Base-by-base conservation (phyloP, 2,329 filamentous ascomycete genomes). In the Colletotrichum ledebouriae region DNA sequence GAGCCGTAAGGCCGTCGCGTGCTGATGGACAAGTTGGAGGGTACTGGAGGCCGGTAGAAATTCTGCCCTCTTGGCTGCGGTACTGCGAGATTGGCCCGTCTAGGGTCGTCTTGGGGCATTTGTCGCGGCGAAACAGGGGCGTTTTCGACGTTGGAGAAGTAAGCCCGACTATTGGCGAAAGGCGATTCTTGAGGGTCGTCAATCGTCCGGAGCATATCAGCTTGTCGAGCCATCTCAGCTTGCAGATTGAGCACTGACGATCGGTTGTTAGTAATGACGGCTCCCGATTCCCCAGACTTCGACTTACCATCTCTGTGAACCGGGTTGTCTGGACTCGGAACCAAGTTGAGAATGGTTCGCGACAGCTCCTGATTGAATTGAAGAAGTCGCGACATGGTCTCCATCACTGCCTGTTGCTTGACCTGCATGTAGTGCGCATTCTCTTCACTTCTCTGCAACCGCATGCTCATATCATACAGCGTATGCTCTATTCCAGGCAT, bases 81-180 rank as follows among this genome's bases (percentile, higher is more conserved):
- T 57, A 90, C 86, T 63, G 88, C 85, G 57, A 94, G 83, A 58
- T 91, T 94, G 25, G 86, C 86, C 56, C 92, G 87, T 69, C 94
- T 90, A 62, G 89, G 88, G 68, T 97, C 95, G 75, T 97, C 94
- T 75, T 94, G 92, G 10, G 94, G 89, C 72, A 94, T 82, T 79
- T 97, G 94, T 71, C 94, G 90, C 20, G 95, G 95, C 46, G 95
- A 98, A 44, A 97, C 87, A 11, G 94, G 94, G 1, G 91, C 87
- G 69, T 92, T 90, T 71, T 94, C 92, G 25, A 92, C 81, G 72
- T 85, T 87, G 49, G 87, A 82, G 72, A 93, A 90, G 78, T 90
- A 92, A 55, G 87, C 85, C 70, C 89, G 89, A 69, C 90, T 88
- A 70, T 86, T 87, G 37, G 87, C 86, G 74, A 90, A 86, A 55